Base-by-base conservation (phyloP, 345 rosid genomes). In the Odontarrhena argentea region DNA sequence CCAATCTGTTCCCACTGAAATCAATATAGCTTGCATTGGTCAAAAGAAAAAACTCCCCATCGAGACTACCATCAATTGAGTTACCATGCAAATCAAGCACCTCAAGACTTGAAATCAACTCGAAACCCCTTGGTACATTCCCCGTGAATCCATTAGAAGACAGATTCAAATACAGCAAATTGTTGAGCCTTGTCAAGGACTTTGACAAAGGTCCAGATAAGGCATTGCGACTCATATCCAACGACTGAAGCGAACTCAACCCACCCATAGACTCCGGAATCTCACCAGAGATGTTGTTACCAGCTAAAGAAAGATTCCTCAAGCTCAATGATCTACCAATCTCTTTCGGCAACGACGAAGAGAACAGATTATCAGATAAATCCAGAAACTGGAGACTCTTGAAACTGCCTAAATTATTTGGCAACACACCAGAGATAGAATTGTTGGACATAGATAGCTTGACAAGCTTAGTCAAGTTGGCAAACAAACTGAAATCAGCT, bases 381-480 rank as follows among this genome's bases (percentile, higher is more conserved):
- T 94, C 95, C 65, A 94, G 70, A 74, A 82, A 91, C 81, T 85
- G 83, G 7, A 94, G 97, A 77, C 77, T 85, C 63, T 70, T 81
- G 82, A 87, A 83, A 68, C 62, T 75, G n/a, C 78, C 92, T 35
- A 90, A 73, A 48, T 81, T 84, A 54, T 68, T 77, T 13, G 99
- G 96, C 32, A 94, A 69, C 47, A 73, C 67, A 26, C 97, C 97
- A 0, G 87, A 60, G 22, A 94, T 85, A 57, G 96, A 88, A 76
- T 94, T 94, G 81, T 91, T 91, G 2, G 95, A 63, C 90, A 94
- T 81, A 13, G 99, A 94, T 32, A 94, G 96, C 15, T 84, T 91
- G 58, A 84, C 88, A 70, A 94, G 99, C 86, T 69, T 83, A 3
- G 97, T 87, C 61, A 94, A 92, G 75, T 94, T 91, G 3, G 85